Base-by-base conservation (phyloP, 495 filamentous ascomycete genomes). In the Aspergillus indologenus region DNA sequence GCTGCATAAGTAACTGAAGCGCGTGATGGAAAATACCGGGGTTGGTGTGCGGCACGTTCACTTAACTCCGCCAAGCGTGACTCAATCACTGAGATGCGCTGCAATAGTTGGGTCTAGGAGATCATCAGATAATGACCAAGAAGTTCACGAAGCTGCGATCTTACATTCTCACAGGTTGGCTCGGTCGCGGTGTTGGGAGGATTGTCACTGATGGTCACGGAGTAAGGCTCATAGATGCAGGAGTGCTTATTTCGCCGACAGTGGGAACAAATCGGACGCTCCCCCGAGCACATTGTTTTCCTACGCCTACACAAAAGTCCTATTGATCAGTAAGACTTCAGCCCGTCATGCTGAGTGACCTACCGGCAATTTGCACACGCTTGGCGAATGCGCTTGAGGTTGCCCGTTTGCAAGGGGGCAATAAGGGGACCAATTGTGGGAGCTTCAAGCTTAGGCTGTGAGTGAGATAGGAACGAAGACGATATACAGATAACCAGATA, bases 261-360 rank as follows among this genome's bases (percentile, higher is more conserved):
- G 50, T 69, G 64, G 7, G 46, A 68, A 58, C 67, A 71, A 0
- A 67, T 55, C 2, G 69, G 67, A 7, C 63, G 65, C 21, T 71
- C 69, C n/a, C 69, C 69, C 20, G 69, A 68, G 50, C 69, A 71
- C 56, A 68, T 71, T 0, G 65, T 69, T 45, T 71, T 71, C 48
- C 66, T 69, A n/a, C 67, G 62, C 43, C 68, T 71, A 46, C 1
- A 21, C 49, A 42, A 34, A 54, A 45, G 17, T 11, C n/a, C 17
- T 22, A 40, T 14, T 1, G 3, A 11, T 53, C 14, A 48, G 44
- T 0, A 17, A 14, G 21, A 51, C 43, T 17, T 0, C 40, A 29
- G 26, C 26, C 26, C 26, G 9, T 29, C 18, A 0, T 5, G n/a
- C 7, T 7, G 19, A 15, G 7, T 23, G 3, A 48, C 59, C 21